Base-by-base conservation (phyloP, 2,329 filamentous ascomycete genomes). In the Thermoascus crustaceus region DNA sequence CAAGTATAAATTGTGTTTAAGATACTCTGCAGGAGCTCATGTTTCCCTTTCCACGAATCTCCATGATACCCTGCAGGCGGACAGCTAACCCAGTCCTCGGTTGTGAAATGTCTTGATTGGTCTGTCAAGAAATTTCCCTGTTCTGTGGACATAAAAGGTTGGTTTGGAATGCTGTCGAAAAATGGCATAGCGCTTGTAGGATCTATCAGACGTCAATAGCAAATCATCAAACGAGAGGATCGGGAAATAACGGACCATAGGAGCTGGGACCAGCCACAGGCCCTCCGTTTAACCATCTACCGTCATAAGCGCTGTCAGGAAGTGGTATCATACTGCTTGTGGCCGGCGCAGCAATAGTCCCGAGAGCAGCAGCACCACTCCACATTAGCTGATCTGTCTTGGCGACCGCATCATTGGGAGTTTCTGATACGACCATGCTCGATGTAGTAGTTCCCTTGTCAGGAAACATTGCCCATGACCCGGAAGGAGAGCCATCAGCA, bases 1-100 rank as follows among this genome's bases (percentile, higher is more conserved):
- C 52, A 55, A 32, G 43, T 48, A 23, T 44, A 38, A 9, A 55
- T 53, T 3, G 50, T 54, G 27, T 50, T 38, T 25, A 54, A 44
- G 14, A 55, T 36, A 1, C 45, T 47, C 35, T 54, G 39, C 10
- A 55, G 37, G 1, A 54, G 37, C 10, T 41, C 38, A 13, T 47
- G 36, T 38, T 53, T 54, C 11, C 46, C 52, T 19, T 43, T 49
- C 52, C 52, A 54, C 6, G 46, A 52, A 17, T 44, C 36, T 17
- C 35, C 3, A 16, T 37, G 39, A 4, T 17, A 9, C 8, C 5
- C 22, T 24, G 14, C 9, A 9, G 14, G 18, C 6, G 26, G 7
- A 10, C 5, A 16, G 26, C 2, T 4, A 18, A n/a, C n/a, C n/a
- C n/a, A n/a, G n/a, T n/a, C n/a, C 4, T 16, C 16, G 26, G 14